phyloP scores from a whole-genome alignment of 331 rosid species.

The Quercus lobata region DNA sequence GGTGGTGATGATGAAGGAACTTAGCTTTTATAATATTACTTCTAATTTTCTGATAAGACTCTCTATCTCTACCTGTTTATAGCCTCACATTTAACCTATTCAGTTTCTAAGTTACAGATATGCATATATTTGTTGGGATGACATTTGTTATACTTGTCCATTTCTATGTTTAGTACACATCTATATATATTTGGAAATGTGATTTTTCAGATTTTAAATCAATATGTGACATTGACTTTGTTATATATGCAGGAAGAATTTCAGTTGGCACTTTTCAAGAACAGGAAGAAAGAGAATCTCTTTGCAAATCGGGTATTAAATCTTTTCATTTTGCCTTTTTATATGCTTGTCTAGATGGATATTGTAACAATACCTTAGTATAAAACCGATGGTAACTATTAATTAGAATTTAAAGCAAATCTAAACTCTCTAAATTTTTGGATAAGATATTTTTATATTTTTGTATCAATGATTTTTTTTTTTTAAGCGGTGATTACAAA shows the following conservation, averaged over 20 bases:
- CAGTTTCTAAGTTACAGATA: neutral
- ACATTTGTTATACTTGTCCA: neutral
- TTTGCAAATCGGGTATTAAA: conserved; percentile 77
- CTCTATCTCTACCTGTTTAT: neutral
- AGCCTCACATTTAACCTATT: neutral
- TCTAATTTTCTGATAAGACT: neutral
- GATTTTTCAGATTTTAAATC: neutral
- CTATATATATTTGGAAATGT: neutral
- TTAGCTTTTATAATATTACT: neutral
- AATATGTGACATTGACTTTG: neutral
- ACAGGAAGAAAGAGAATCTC: conserved; percentile 65
- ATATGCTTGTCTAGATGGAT: neutral
- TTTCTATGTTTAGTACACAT: neutral
- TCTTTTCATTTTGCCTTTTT: neutral
- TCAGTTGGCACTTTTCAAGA: conserved; percentile 82
- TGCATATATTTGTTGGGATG: neutral
- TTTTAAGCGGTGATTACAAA: neutral
- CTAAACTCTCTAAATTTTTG: neutral
- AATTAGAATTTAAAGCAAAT: neutral
- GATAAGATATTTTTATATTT: neutral
- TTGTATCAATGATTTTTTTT: neutral
- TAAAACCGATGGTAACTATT: no score
- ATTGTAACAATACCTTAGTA: neutral
- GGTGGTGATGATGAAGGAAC: neutral
- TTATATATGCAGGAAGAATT: conserved; percentile 75